phyloP scores from a whole-genome alignment of 2,329 filamentous ascomycete genomes.

The Neonectria ditissima region DNA sequence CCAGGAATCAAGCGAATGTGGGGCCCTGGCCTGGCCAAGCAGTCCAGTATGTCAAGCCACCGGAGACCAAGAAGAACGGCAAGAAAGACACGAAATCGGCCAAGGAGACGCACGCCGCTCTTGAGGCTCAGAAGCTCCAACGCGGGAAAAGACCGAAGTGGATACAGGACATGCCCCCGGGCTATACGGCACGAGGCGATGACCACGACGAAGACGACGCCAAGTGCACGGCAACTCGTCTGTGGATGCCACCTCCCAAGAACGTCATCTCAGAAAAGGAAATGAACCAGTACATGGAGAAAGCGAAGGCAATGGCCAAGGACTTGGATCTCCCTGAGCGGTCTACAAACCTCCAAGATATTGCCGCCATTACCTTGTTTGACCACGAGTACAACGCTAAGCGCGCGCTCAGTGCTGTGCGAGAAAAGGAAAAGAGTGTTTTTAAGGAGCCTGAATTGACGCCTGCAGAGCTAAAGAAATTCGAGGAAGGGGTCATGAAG shows the following conservation, averaged over 20 bases:
- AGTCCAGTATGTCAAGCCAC: conserved; percentile 89
- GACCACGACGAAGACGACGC: conserved; percentile 79
- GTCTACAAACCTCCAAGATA: conserved; percentile 89
- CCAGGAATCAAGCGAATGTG: conserved; percentile 90
- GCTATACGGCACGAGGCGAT: conserved; percentile 86
- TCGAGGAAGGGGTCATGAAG: conserved; percentile 90
- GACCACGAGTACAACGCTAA: conserved; percentile 78
- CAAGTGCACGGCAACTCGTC: conserved; percentile 77
- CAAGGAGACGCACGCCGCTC: conserved; percentile 82
- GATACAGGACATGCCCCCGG: conserved; percentile 90
- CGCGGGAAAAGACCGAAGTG: conserved; percentile 89
- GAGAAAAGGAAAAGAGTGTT: conserved; percentile 74
- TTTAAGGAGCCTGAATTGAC: conserved; percentile 88
- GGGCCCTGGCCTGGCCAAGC: conserved; percentile 86
- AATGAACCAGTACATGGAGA: conserved; percentile 81
- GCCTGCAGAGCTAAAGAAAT: conserved; percentile 84
- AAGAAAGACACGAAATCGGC: conserved; percentile 82
- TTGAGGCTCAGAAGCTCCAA: conserved; percentile 84
- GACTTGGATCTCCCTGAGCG: conserved; percentile 77
- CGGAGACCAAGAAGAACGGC: conserved; percentile 84
- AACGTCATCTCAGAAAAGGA: conserved; percentile 64
- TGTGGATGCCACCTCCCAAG: conserved; percentile 81
- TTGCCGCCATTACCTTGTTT: conserved; percentile 80
- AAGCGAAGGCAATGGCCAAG: conserved; percentile 73
- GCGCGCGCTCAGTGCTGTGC: conserved; percentile 76